These are phyloP conservation scores for Petrea volubilis DNA, from an alignment of 257 asterid species.

Conservation along the genomic window DNA sequence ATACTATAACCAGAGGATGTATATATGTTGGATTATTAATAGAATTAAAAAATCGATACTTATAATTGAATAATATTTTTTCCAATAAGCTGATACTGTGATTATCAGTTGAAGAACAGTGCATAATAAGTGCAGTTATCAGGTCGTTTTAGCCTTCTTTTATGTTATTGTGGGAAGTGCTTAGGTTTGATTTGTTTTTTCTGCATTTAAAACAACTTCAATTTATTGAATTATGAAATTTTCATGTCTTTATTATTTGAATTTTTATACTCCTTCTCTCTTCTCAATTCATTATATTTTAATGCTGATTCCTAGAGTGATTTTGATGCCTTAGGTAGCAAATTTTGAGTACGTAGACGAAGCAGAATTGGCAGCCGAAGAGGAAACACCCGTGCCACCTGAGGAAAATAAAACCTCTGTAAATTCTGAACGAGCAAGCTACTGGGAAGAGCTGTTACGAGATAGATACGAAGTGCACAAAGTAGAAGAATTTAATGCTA, in stretches of 20 bases:
- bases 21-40: background rate
- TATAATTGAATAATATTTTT: background rate
- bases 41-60: background rate
- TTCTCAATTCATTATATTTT: slow-evolving; percentile 13
- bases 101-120: background rate
- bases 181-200: background rate
- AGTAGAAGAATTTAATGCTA: slow-evolving; percentile 76
- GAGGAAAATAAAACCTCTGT: slow-evolving; percentile 55
- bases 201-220: background rate
- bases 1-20: background rate
- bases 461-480: slow-evolving; percentile 87
- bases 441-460: slow-evolving; percentile 89
- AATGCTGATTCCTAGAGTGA: slow-evolving; percentile 13
- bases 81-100: background rate
- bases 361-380: slow-evolving; percentile 70
- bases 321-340: slow-evolving; percentile 69
- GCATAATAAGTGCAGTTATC: background rate
- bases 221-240: background rate
- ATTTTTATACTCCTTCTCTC: background rate
- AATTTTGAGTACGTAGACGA: slow-evolving; percentile 90
- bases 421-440: slow-evolving; percentile 69
- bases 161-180: slow-evolving; percentile 1
- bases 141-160: slow-evolving; percentile 6
- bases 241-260: slow-evolving; percentile 8
- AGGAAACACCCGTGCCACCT: slow-evolving; percentile 61